These are phyloP conservation scores for Thalassiosira delicatula DNA, from an alignment of 352 stramenopile genomes.

Conservation along the genomic window DNA sequence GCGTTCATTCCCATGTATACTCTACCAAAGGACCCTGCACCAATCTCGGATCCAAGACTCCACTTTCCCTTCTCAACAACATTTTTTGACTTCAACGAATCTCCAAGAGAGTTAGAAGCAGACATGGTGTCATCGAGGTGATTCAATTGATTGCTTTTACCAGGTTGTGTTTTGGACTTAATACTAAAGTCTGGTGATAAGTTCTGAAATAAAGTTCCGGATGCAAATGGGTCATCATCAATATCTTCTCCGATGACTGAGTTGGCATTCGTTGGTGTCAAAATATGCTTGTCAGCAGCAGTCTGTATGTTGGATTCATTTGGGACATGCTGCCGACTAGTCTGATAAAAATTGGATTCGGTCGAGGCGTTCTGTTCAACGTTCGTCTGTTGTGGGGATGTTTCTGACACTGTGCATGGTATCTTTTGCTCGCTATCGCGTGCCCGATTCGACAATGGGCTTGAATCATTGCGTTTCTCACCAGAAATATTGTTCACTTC, in stretches of 20 bases:
- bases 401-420: background rate
- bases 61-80: slow-evolving; percentile 86
- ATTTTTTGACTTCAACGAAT: slow-evolving; percentile 16
- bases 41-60: slow-evolving; percentile 93
- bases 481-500: slow-evolving; percentile 9
- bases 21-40: slow-evolving; percentile 92
- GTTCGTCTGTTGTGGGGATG: background rate
- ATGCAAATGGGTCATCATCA: slow-evolving; percentile 8
- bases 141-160: background rate
- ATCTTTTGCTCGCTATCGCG: slow-evolving; percentile 1
- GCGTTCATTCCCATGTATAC: slow-evolving; percentile 96
- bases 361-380: too few species aligned
- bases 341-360: too few species aligned
- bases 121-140: slow-evolving; percentile 17
- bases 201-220: slow-evolving; percentile 47
- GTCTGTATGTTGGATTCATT: background rate
- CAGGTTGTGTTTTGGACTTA: slow-evolving; percentile 16
- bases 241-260: background rate
- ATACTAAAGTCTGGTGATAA: slow-evolving; percentile 50
- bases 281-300: background rate
- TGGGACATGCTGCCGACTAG: background rate
- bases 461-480: slow-evolving; percentile 2
- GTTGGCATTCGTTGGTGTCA: background rate
- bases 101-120: slow-evolving; percentile 30
- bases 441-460: background rate